Conservation (phyloP, 345 rosid genomes). For the Brassica juncea region DNA sequence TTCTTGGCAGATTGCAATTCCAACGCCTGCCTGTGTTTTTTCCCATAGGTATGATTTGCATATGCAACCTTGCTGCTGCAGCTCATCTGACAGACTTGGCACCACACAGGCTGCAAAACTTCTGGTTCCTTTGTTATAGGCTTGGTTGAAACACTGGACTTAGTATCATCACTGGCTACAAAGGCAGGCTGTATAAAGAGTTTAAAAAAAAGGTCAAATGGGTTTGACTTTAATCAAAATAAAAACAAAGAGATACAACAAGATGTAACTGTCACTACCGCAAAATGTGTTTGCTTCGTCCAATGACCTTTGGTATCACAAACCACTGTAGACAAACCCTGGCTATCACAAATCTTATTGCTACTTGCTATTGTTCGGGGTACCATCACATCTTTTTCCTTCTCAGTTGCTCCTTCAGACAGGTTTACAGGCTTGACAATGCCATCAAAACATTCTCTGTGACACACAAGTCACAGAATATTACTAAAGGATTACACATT, state of each 20-base stretch:
- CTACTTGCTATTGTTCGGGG: not conserved
- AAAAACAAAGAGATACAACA: not conserved
- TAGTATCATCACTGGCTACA: not conserved
- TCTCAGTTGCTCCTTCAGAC: not conserved
- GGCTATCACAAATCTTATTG: not conserved
- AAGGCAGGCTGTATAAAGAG: slow-evolving; percentile 14
- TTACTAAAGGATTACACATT: not conserved
- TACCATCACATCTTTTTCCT: slow-evolving; percentile 1
- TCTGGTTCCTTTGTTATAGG: slow-evolving; percentile 6
- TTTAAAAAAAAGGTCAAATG: not conserved
- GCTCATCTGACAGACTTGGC: slow-evolving; percentile 31
- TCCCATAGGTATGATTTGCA: slow-evolving; percentile 27
- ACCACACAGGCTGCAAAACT: slow-evolving; percentile 24
- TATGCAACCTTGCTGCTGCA: slow-evolving; percentile 28
- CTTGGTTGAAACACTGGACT: slow-evolving; percentile 10
- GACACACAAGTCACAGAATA: not conserved
- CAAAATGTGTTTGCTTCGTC: not conserved
- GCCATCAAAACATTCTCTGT: slow-evolving; percentile 41
- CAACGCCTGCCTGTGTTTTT: slow-evolving; percentile 21
- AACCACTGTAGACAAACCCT: slow-evolving; percentile 5
- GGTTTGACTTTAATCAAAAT: slow-evolving; percentile 15
- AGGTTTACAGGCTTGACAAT: slow-evolving; percentile 35
- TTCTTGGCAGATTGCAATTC: slow-evolving; percentile 2
- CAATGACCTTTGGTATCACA: not conserved
- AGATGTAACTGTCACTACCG: slow-evolving; percentile 3